phyloP scores from a whole-genome alignment of 176 grass and related monocot species.

The Hyparrhenia diplandra region DNA sequence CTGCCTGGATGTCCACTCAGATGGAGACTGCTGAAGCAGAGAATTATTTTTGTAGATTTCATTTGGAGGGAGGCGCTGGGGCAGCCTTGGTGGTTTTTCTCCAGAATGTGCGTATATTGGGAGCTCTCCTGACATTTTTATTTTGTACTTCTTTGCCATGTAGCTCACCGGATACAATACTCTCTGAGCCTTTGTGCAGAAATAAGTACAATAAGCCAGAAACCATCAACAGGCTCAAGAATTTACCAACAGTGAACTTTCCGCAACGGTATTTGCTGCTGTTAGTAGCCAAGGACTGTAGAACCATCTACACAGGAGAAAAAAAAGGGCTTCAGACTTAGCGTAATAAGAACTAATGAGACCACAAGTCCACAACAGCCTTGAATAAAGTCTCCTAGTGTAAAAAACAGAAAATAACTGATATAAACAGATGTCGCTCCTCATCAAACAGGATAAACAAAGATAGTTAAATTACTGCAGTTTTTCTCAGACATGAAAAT shows the following conservation, averaged over 20 bases:
- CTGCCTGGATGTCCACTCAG: slow-evolving; percentile 61
- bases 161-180: slow-evolving; percentile 38
- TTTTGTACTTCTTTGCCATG: slow-evolving; percentile 38
- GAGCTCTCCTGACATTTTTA: slow-evolving; percentile 34
- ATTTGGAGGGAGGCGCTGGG: slow-evolving; percentile 71
- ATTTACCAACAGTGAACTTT: slow-evolving; percentile 78
- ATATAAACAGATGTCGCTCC: not conserved
- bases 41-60: slow-evolving; percentile 65
- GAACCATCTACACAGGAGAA: slow-evolving; percentile 45
- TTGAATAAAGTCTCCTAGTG: not conserved
- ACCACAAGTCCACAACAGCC: not conserved
- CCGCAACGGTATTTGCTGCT: slow-evolving; percentile 46
- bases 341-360: not conserved
- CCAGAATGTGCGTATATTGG: slow-evolving; percentile 54
- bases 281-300: slow-evolving; percentile 47
- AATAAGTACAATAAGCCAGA: slow-evolving; percentile 67
- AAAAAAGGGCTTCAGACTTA: not conserved
- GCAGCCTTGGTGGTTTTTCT: slow-evolving; percentile 80
- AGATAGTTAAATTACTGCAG: not conserved
- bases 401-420: not conserved
- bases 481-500: not conserved
- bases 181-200: slow-evolving; percentile 43
- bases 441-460: not conserved
- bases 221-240: slow-evolving; percentile 78
- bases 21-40: slow-evolving; percentile 29